phyloP scores from a whole-genome alignment of 441 rosid species.

The Oxalis stricta region DNA sequence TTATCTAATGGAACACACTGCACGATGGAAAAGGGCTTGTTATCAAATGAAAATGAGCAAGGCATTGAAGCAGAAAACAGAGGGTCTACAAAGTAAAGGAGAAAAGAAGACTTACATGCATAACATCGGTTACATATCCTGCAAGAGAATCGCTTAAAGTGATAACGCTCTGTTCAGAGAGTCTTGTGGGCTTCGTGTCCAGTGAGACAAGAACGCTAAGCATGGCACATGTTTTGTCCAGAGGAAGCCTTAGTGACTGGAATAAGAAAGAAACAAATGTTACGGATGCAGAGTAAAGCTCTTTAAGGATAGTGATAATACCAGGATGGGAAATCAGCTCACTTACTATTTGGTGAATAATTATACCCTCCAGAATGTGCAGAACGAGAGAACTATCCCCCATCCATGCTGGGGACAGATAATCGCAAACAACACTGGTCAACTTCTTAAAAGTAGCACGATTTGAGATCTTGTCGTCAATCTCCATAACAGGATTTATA shows the following conservation, averaged over 20 bases:
- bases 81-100: not conserved
- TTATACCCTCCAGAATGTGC: constrained; percentile 35
- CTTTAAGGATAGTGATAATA: not conserved
- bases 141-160: constrained; percentile 41
- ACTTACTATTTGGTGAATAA: constrained; percentile 56
- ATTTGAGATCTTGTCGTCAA: constrained; percentile 19
- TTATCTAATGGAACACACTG: constrained; percentile 45
- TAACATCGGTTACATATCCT: constrained; percentile 44
- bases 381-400: constrained; percentile 60
- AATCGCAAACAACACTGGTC: constrained; percentile 33
- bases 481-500: constrained; percentile 13
- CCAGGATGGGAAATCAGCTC: not conserved
- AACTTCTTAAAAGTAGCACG: constrained; percentile 35
- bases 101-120: constrained; percentile 31
- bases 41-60: not conserved
- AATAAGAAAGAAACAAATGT: constrained; percentile 8
- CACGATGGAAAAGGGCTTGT: constrained; percentile 13
- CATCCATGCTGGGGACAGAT: constrained; percentile 43
- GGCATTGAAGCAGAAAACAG: too few relatives aligned
- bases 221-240: constrained; percentile 64
- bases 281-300: not conserved
- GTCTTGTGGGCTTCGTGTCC: constrained; percentile 62
- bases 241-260: constrained; percentile 35
- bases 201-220: constrained; percentile 48
- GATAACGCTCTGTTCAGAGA: constrained; percentile 43